Evolutionary conservation across 768 basidiomycete species (phyloP).

Genomic region (Tephrocybe sp.): DNA sequence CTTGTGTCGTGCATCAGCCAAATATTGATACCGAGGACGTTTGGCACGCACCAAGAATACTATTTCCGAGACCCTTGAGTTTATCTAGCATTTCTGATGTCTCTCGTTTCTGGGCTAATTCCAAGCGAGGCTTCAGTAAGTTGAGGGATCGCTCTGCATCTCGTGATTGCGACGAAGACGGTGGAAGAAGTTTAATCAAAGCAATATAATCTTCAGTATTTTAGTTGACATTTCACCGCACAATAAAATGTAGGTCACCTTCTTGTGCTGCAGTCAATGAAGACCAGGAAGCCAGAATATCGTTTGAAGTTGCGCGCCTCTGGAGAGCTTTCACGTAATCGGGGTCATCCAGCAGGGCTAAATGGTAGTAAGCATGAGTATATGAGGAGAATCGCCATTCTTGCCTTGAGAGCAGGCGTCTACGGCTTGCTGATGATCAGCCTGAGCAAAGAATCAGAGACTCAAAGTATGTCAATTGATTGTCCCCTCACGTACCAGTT

Average conservation of each 20-base stretch:
- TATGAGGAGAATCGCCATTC: conserved; percentile 4
- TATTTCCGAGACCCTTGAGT: conserved; percentile 91
- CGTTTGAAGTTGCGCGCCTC: conserved; percentile 85
- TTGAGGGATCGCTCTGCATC: conserved; percentile 51
- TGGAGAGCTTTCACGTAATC: conserved; percentile 85
- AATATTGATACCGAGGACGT: too few relatives aligned
- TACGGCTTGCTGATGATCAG: conserved; percentile 77
- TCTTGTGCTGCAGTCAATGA: conserved; percentile 81
- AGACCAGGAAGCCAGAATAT: conserved; percentile 78
- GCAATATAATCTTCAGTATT: conserved; percentile 66
- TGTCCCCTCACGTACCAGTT: conserved; percentile 54
- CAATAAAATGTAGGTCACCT: conserved; percentile 46
- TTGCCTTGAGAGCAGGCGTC: conserved; percentile 78
- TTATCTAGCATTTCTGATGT: conserved; percentile 92
- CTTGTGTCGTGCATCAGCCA: too few relatives aligned
- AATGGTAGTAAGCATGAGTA: conserved; percentile 26
- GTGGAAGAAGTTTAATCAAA: conserved; percentile 64
- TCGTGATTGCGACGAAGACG: conserved; percentile 47
- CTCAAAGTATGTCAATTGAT: neutral
- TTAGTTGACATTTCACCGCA: neutral
- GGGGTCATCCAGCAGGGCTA: conserved; percentile 74
- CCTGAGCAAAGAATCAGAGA: conserved; percentile 38
- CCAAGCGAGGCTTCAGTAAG: conserved; percentile 64
- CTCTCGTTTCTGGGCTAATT: conserved; percentile 80
- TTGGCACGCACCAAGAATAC: conserved; percentile 67